Evolutionary conservation across 495 filamentous ascomycete species (phyloP).

Genomic region (Trichoderma virens): DNA sequence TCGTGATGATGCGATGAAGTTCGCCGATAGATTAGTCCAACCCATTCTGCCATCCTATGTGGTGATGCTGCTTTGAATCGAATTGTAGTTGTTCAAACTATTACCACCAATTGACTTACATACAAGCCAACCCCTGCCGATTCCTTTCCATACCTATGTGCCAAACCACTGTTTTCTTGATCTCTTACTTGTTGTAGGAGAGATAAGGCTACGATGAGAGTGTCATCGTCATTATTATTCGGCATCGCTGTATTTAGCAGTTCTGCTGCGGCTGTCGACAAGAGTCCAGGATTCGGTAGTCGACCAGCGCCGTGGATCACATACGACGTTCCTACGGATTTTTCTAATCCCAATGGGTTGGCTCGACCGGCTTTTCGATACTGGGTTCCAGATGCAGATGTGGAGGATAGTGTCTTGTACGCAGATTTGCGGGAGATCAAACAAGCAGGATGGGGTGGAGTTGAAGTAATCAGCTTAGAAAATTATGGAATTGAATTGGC

Average conservation of each 20-base stretch:
- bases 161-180: not conserved
- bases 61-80: not conserved
- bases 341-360: not conserved
- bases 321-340: slow-evolving; percentile 3
- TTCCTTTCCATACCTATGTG: not conserved
- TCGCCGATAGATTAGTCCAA: not conserved
- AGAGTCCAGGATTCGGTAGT: not conserved
- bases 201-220: not conserved
- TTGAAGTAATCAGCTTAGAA: not conserved
- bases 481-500: slow-evolving; percentile 9
- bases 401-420: slow-evolving; percentile 7
- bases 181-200: not conserved
- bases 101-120: not conserved
- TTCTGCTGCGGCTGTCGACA: not conserved
- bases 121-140: not conserved
- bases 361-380: slow-evolving; percentile 8
- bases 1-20: not conserved
- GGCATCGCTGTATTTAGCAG: not conserved
- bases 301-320: slow-evolving; percentile 6
- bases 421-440: slow-evolving; percentile 6
- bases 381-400: slow-evolving; percentile 10
- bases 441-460: slow-evolving; percentile 6
- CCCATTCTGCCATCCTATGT: not conserved
- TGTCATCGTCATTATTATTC: not conserved
- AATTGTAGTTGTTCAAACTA: not conserved